These are phyloP conservation scores for Pseudogymnoascus sp. DNA, from an alignment of 2,329 filamentous ascomycete species.

Conservation along the genomic window DNA sequence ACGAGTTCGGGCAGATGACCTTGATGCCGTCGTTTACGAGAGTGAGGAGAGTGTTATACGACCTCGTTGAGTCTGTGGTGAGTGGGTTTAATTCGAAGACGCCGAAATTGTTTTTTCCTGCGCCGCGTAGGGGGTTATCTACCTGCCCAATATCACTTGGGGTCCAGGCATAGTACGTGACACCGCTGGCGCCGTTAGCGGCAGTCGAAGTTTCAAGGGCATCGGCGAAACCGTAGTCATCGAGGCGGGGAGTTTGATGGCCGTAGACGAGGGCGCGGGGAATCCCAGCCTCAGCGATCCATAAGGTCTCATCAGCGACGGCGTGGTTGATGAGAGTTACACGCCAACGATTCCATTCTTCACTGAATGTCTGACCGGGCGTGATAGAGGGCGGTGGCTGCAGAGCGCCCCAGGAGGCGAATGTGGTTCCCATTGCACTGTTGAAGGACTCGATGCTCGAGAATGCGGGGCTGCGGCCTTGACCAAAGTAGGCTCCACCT, in stretches of 20 bases:
- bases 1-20: slow-evolving; percentile 16
- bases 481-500: slow-evolving; percentile 13
- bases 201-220: slow-evolving; percentile 13
- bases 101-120: slow-evolving; percentile 15
- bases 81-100: slow-evolving; percentile 15
- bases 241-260: slow-evolving; percentile 15
- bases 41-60: slow-evolving; percentile 12
- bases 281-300: slow-evolving; percentile 14
- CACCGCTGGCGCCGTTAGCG: slow-evolving; percentile 14
- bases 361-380: slow-evolving; percentile 12
- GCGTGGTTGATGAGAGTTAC: slow-evolving; percentile 13
- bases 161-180: slow-evolving; percentile 15
- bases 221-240: slow-evolving; percentile 14
- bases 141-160: slow-evolving; percentile 11
- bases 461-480: slow-evolving; percentile 13
- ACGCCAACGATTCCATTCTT: slow-evolving; percentile 17
- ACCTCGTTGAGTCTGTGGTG: slow-evolving; percentile 7
- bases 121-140: slow-evolving; percentile 9
- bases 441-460: slow-evolving; percentile 14
- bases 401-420: slow-evolving; percentile 13
- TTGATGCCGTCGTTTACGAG: slow-evolving; percentile 15
- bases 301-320: slow-evolving; percentile 14
- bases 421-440: slow-evolving; percentile 9
- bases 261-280: slow-evolving; percentile 14
- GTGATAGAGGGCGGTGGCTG: slow-evolving; percentile 12